Conservation (phyloP, 148 eudicot species). For the Talinum fruticosum region DNA sequence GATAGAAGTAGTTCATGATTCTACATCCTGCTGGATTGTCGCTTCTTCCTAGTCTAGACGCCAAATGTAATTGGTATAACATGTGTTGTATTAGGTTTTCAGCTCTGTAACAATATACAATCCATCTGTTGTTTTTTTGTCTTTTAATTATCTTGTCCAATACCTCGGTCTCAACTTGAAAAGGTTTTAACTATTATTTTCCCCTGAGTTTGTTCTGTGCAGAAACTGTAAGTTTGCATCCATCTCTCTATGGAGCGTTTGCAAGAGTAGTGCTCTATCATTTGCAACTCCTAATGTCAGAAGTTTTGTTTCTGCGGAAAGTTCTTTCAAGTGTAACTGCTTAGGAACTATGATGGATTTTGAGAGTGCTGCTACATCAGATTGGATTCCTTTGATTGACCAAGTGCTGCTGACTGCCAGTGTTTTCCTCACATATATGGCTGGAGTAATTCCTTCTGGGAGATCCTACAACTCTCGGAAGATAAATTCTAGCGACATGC, state of each 20-base stretch:
- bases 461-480: conserved; percentile 38
- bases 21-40: neutral
- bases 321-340: conserved; percentile 42
- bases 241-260: conserved; percentile 30
- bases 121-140: neutral
- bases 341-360: conserved; percentile 49
- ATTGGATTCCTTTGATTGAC: conserved; percentile 72
- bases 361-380: conserved; percentile 47
- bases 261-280: conserved; percentile 32
- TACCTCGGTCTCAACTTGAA: neutral
- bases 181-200: conserved; percentile 10
- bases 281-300: conserved; percentile 19
- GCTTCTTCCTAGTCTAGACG: neutral
- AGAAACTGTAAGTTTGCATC: conserved; percentile 35
- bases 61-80: conserved; percentile 1
- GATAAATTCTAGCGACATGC: conserved; percentile 30
- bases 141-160: neutral
- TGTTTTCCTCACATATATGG: conserved; percentile 74
- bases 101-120: neutral
- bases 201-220: neutral
- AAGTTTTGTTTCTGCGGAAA: conserved; percentile 26
- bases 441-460: conserved; percentile 71
- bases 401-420: conserved; percentile 78
- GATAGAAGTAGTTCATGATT: neutral
- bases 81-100: neutral